Percentiles rank a stretch among this genome's conserved stretches.
These are phyloP conservation scores for Mycena maculata DNA, from an alignment of 768 basidiomycete species.

Conservation along the genomic window DNA sequence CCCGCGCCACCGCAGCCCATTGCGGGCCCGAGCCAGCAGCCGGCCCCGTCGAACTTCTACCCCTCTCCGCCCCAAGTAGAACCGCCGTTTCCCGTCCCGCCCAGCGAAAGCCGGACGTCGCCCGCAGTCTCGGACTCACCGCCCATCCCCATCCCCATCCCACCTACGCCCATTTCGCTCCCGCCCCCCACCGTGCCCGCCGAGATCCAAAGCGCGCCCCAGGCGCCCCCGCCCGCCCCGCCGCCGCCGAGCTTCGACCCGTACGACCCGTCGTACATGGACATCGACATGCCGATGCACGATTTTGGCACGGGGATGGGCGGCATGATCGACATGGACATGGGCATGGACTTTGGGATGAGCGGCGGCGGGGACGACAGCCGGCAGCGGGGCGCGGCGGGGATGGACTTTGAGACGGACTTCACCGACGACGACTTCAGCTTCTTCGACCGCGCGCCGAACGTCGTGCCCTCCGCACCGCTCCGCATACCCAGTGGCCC, in stretches of 20 bases:
- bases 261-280: conserved; percentile 56
- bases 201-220: conserved; percentile 38
- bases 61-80: conserved; percentile 71
- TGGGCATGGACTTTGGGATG: conserved; percentile 41
- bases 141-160: conserved; percentile 23
- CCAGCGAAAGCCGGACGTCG: conserved; percentile 29
- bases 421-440: conserved; percentile 92
- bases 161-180: conserved; percentile 25
- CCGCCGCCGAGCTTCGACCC: conserved; percentile 50
- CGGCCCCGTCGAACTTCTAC: conserved; percentile 56
- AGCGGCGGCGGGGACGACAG: conserved; percentile 14
- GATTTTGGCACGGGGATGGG: conserved; percentile 51
- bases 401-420: conserved; percentile 66
- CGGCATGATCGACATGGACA: conserved; percentile 41
- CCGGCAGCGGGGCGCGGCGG: conserved; percentile 18
- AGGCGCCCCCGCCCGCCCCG: neutral
- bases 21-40: conserved; percentile 40
- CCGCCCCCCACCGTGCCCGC: conserved; percentile 32
- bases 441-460: conserved; percentile 79
- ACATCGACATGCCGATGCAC: conserved; percentile 65
- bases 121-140: conserved; percentile 33
- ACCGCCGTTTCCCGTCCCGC: conserved; percentile 41
- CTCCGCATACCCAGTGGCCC: conserved; percentile 16
- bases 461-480: conserved; percentile 10
- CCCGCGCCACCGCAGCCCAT: conserved; percentile 33